Percentiles rank a stretch among this genome's conserved stretches.
Conservation (phyloP, 345 rosid species). For the Triadica sebifera region DNA sequence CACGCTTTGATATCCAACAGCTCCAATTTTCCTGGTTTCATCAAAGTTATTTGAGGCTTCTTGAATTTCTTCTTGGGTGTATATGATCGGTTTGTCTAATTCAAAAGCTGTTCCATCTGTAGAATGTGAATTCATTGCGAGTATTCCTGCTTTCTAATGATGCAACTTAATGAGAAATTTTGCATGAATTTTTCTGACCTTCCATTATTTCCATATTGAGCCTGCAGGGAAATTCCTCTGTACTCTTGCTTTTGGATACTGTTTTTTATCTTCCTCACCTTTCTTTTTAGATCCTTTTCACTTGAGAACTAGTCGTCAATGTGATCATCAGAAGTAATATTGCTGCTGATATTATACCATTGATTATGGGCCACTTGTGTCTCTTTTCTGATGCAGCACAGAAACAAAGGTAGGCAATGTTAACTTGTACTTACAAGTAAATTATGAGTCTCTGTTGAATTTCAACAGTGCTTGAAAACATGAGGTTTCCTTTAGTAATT, state of each 20-base stretch:
- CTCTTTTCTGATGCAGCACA: conserved; percentile 22
- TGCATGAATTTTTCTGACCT: no score
- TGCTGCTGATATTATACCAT: no score
- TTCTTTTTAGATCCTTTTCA: no score
- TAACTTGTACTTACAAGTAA: not conserved
- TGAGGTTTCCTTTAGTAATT: not conserved
- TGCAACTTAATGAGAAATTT: no score
- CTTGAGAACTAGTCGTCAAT: no score
- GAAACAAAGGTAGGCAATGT: conserved; percentile 9
- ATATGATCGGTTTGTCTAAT: conserved; percentile 52
- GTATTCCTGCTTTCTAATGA: not conserved
- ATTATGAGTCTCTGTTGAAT: not conserved
- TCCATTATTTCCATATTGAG: conserved; percentile 34
- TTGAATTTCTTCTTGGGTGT: conserved; percentile 45
- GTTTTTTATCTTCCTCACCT: no score
- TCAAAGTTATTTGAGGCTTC: conserved; percentile 53
- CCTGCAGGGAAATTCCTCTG: conserved; percentile 34
- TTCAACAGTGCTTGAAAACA: not conserved
- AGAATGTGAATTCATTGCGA: conserved; percentile 1
- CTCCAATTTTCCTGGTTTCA: conserved; percentile 49
- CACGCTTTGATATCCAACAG: conserved; percentile 56
- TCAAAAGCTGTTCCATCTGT: conserved; percentile 45
- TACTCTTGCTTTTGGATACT: conserved; percentile 36
- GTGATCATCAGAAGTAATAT: no score
- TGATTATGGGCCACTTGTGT: conserved; percentile 36